These are phyloP conservation scores for Agapanthus africanus DNA, from an alignment of 106 monocot genomes.

Conservation along the genomic window DNA sequence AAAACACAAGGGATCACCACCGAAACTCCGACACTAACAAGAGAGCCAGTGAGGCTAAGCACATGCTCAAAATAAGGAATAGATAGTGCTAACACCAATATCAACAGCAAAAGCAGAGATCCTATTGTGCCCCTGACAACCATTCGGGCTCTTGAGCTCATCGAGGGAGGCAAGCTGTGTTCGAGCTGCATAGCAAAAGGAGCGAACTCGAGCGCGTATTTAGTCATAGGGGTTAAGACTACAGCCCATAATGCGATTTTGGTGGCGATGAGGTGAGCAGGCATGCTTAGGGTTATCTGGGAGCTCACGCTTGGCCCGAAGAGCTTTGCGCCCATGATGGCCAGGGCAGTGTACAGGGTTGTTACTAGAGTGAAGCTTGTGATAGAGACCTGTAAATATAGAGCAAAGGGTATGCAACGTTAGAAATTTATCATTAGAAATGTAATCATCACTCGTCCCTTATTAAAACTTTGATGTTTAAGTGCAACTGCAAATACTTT, in stretches of 20 bases:
- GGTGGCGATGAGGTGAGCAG: slow-evolving; percentile 40
- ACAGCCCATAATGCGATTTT: slow-evolving; percentile 74
- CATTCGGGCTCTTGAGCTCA: no score
- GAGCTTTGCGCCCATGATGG: slow-evolving; percentile 62
- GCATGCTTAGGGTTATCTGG: slow-evolving; percentile 81
- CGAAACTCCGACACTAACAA: slow-evolving; percentile 55
- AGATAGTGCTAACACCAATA: slow-evolving; percentile 55
- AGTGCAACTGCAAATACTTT: no score
- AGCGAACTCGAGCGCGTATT: no score
- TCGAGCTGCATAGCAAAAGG: no score
- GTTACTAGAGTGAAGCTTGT: slow-evolving; percentile 66
- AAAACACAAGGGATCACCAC: slow-evolving; percentile 57
- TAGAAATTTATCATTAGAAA: no score
- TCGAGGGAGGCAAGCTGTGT: no score
- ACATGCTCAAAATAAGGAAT: slow-evolving; percentile 68
- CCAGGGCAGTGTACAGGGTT: slow-evolving; percentile 47
- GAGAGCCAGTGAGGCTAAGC: slow-evolving; percentile 65
- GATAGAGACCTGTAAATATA: slow-evolving; percentile 41
- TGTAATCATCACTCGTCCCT: no score
- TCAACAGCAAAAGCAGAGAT: no score
- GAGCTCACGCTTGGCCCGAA: slow-evolving; percentile 61
- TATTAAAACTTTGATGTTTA: no score
- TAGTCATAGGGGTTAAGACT: slow-evolving; percentile 71
- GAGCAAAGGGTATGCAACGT: background rate
- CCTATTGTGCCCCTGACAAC: no score